phyloP scores from a whole-genome alignment of 164 flowering plant species.

The Cinnamomum micranthum region DNA sequence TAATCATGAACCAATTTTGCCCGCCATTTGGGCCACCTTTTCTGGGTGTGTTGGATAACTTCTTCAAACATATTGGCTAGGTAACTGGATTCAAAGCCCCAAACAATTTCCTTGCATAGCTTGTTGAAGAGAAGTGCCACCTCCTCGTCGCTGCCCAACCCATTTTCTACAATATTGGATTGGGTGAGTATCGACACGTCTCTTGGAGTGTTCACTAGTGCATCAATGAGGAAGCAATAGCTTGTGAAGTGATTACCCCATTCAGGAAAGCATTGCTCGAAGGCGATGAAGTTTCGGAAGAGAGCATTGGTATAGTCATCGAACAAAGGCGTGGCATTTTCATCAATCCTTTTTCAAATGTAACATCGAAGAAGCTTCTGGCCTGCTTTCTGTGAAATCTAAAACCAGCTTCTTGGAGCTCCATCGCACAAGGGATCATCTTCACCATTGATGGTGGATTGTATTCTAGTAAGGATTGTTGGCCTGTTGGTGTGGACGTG shows the following conservation, averaged over 20 bases:
- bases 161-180: constrained; percentile 32
- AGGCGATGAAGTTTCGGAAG: constrained; percentile 75
- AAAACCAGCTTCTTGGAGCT: constrained; percentile 50
- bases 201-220: constrained; percentile 37
- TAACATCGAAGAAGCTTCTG: constrained; percentile 33
- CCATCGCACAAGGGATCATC: constrained; percentile 10
- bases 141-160: too few species aligned
- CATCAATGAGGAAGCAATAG: constrained; percentile 48
- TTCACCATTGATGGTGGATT: too few species aligned
- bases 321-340: constrained; percentile 55
- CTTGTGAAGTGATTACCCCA: constrained; percentile 51
- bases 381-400: constrained; percentile 34
- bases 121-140: too few species aligned
- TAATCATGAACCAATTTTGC: too few species aligned
- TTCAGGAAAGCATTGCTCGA: constrained; percentile 76
- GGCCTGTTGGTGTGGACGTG: too few species aligned
- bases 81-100: too few species aligned
- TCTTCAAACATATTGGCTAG: too few species aligned
- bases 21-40: too few species aligned
- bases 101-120: too few species aligned
- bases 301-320: constrained; percentile 75
- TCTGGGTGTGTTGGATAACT: too few species aligned
- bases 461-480: too few species aligned
- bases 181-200: constrained; percentile 39
- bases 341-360: constrained; percentile 39